Evolutionary conservation across 31 red algal species (phyloP).

Genomic region (Pterothamnion heteromorphum): DNA sequence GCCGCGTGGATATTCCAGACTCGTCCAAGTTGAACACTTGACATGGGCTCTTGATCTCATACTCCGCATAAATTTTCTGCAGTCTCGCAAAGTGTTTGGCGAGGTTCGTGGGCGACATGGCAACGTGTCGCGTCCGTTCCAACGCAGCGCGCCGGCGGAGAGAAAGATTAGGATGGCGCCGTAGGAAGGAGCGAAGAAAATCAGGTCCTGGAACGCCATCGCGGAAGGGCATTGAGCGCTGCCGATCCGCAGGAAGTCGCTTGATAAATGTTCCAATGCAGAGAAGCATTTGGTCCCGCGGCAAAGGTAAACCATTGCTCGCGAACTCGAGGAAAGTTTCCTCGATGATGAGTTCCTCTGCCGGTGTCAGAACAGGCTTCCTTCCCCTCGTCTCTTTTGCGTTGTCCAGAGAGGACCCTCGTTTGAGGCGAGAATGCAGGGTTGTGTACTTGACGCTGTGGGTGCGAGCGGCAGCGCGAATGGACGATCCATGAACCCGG

Average conservation of each 20-base stretch:
- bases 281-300: background rate
- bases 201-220: background rate
- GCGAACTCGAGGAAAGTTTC: background rate
- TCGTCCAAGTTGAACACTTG: constrained; percentile 44
- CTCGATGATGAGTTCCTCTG: background rate
- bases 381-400: too few relatives aligned
- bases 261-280: background rate
- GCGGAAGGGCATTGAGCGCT: background rate
- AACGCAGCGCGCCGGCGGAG: background rate
- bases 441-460: too few relatives aligned
- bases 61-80: background rate
- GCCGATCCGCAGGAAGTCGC: background rate
- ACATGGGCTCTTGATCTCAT: background rate
- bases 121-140: background rate
- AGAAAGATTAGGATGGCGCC: background rate
- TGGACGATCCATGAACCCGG: too few relatives aligned
- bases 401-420: too few relatives aligned
- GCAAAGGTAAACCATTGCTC: background rate
- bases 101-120: constrained; percentile 37
- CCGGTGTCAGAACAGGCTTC: background rate
- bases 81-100: background rate
- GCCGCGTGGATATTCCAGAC: constrained; percentile 11
- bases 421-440: too few relatives aligned
- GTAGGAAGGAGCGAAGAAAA: background rate
- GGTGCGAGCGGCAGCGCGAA: too few relatives aligned